These are phyloP conservation scores for Zygnema cylindricum DNA, from an alignment of 139 green algal genomes.

Conservation along the genomic window DNA sequence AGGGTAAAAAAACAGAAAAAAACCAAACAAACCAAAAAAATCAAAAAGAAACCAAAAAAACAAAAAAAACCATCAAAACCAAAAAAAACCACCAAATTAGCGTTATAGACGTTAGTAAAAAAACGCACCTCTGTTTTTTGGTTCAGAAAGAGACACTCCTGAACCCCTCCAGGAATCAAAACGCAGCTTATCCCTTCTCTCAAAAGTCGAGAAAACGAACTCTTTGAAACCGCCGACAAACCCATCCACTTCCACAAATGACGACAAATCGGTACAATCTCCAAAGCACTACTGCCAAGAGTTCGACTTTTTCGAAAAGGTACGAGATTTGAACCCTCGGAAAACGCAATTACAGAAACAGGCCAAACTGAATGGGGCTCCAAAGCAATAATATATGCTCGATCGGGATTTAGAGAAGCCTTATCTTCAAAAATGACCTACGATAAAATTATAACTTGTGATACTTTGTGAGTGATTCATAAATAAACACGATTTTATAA, in stretches of 20 bases:
- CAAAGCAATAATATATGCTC: conserved; percentile 34
- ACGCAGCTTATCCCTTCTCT: conserved; percentile 50
- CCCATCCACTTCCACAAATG: conserved; percentile 81
- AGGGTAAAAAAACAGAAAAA: no score
- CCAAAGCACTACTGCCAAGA: conserved; percentile 48
- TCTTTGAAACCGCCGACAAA: conserved; percentile 6
- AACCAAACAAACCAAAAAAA: no score
- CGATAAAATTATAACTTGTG: background rate
- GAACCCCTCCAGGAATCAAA: conserved; percentile 75
- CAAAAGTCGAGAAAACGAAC: background rate
- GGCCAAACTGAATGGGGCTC: conserved; percentile 58
- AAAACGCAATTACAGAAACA: conserved; percentile 39
- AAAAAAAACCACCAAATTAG: no score
- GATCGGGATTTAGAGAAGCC: background rate
- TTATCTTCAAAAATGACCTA: conserved; percentile 19
- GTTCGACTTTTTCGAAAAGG: background rate
- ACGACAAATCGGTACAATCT: conserved; percentile 71
- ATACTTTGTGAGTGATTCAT: background rate
- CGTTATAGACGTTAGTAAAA: no score
- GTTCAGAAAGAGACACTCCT: conserved; percentile 74
- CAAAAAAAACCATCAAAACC: no score
- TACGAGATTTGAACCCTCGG: background rate
- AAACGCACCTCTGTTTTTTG: background rate
- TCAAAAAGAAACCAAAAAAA: no score
- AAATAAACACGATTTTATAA: background rate